A percentile compares a stretch with the other conserved stretches of the same genome.
Conservation (phyloP, 768 basidiomycete genomes). For the Pulveroboletus frians region DNA sequence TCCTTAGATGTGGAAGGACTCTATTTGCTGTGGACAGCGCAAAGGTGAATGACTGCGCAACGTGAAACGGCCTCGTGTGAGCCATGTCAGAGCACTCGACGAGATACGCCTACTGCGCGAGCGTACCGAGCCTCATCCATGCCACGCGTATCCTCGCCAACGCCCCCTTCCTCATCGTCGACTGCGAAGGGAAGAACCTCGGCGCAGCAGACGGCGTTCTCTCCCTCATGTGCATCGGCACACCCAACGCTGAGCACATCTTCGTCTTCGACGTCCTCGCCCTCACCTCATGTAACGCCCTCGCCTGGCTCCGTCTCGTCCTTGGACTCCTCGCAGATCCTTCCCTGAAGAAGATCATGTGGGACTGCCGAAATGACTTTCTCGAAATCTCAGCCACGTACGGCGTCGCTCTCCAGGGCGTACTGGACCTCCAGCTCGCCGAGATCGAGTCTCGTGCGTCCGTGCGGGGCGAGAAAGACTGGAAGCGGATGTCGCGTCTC, state of each 20-base stretch:
- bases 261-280: slow-evolving; percentile 37
- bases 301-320: slow-evolving; percentile 22
- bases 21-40: not conserved
- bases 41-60: not conserved
- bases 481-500: slow-evolving; percentile 25
- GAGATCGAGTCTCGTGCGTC: slow-evolving; percentile 31
- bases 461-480: slow-evolving; percentile 25
- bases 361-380: slow-evolving; percentile 41
- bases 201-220: slow-evolving; percentile 30
- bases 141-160: slow-evolving; percentile 17
- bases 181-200: slow-evolving; percentile 38
- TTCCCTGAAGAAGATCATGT: slow-evolving; percentile 35
- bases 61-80: slow-evolving; percentile 9
- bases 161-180: slow-evolving; percentile 30
- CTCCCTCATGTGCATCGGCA: slow-evolving; percentile 35
- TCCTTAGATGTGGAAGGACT: too few relatives aligned
- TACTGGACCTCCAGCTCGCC: slow-evolving; percentile 40
- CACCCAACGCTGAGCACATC: slow-evolving; percentile 27
- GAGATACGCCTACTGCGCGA: slow-evolving; percentile 19
- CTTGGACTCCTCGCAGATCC: slow-evolving; percentile 27
- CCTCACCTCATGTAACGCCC: slow-evolving; percentile 14
- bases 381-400: slow-evolving; percentile 31
- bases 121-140: slow-evolving; percentile 9
- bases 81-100: slow-evolving; percentile 17
- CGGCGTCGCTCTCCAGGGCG: slow-evolving; percentile 25